Percentiles rank a stretch among this genome's conserved stretches.
phyloP scores from a whole-genome alignment of 1,284 basidiomycete species.

The Ustilago bromivora region DNA sequence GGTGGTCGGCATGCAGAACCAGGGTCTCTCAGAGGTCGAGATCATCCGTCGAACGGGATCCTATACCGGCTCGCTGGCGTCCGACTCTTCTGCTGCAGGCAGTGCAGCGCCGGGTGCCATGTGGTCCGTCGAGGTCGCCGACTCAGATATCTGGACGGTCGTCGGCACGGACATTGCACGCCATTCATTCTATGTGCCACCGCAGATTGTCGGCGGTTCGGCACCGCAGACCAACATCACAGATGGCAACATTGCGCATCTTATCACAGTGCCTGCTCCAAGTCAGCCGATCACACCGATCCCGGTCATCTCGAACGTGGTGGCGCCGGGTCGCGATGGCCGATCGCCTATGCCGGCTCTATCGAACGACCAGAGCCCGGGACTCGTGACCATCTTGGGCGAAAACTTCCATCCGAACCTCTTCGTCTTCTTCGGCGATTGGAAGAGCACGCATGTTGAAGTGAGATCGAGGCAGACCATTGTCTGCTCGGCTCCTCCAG shows the following conservation, averaged over 20 bases:
- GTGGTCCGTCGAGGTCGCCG: constrained; percentile 57
- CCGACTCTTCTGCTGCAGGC: constrained; percentile 55
- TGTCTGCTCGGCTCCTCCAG: constrained; percentile 67
- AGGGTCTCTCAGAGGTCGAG: constrained; percentile 41
- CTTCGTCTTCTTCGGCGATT: constrained; percentile 87
- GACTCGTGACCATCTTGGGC: constrained; percentile 87
- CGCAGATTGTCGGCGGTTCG: constrained; percentile 54
- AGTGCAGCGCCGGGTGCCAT: constrained; percentile 44
- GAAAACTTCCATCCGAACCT: constrained; percentile 88
- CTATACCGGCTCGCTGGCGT: constrained; percentile 47
- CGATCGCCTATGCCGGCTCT: constrained; percentile 34
- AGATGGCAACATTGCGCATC: constrained; percentile 48
- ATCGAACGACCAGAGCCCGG: constrained; percentile 70
- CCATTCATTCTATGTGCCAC: constrained; percentile 70
- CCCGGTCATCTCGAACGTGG: constrained; percentile 80
- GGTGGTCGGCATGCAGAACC: constrained; percentile 55
- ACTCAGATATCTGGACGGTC: constrained; percentile 90
- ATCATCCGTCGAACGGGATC: constrained; percentile 47
- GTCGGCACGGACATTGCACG: constrained; percentile 77
- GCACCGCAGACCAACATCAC: constrained; percentile 28
- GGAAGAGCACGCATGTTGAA: constrained; percentile 86
- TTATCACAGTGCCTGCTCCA: constrained; percentile 66
- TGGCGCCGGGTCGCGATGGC: constrained; percentile 75
- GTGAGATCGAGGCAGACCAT: constrained; percentile 86
- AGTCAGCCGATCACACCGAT: constrained; percentile 70